Evolutionary conservation across 805 yeast species (phyloP).

Genomic region (Metschnikowia picachoensis): DNA sequence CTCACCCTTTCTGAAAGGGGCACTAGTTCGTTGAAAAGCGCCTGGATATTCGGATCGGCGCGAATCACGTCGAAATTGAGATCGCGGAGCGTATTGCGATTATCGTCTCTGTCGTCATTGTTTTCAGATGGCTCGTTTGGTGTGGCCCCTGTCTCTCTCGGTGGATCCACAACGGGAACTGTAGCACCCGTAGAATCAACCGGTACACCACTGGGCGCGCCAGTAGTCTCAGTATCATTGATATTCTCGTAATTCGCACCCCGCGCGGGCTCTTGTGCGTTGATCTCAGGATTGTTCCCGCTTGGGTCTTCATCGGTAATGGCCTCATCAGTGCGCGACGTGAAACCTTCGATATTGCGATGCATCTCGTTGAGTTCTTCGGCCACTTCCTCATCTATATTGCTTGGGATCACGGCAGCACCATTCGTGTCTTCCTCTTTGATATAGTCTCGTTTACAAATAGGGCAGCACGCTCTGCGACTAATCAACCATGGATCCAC

Average conservation of each 20-base stretch:
- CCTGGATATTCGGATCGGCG: constrained; percentile 34
- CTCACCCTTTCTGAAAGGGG: constrained; percentile 42
- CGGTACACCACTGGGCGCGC: neutral
- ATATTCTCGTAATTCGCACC: neutral
- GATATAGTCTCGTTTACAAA: constrained; percentile 69
- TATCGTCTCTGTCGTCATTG: neutral
- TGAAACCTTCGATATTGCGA: neutral
- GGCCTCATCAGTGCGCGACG: neutral
- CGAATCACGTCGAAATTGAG: constrained; percentile 33
- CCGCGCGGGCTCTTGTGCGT: neutral
- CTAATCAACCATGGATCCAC: constrained; percentile 78
- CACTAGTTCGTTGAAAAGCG: constrained; percentile 35
- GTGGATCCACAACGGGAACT: too few species aligned
- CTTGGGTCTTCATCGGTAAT: neutral
- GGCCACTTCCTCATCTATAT: constrained; percentile 4
- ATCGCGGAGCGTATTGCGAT: constrained; percentile 1
- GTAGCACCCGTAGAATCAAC: neutral
- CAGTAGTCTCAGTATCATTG: neutral
- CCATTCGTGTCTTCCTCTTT: constrained; percentile 21
- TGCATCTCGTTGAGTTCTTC: neutral
- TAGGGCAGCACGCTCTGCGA: constrained; percentile 78
- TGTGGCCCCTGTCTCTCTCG: neutral
- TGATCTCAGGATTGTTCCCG: neutral
- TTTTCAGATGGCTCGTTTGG: too few species aligned
- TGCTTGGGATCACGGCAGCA: neutral